These are phyloP conservation scores for Lobosporangium transversale DNA, from an alignment of 192 early-diverging fungal species.

Conservation along the genomic window DNA sequence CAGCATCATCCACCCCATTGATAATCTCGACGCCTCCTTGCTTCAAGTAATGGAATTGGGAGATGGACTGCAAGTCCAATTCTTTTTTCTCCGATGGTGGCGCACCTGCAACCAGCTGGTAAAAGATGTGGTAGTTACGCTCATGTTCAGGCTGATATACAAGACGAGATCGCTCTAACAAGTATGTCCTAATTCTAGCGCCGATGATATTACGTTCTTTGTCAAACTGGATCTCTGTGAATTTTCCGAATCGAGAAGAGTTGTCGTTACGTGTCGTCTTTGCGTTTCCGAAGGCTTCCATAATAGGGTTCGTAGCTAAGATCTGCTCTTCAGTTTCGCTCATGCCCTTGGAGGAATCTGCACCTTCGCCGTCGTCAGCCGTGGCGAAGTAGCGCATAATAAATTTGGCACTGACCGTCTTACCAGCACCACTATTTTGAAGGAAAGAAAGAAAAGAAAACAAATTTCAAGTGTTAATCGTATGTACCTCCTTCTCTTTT, in stretches of 20 bases:
- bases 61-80: conserved; percentile 79
- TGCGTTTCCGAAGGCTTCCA: conserved; percentile 99
- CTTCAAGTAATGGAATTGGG: conserved; percentile 86
- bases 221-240: conserved; percentile 88
- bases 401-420: conserved; percentile 95
- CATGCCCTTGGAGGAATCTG: conserved; percentile 63
- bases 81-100: conserved; percentile 86
- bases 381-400: conserved; percentile 98
- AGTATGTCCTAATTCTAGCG: conserved; percentile 94
- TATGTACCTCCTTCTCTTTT: no score
- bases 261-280: conserved; percentile 99
- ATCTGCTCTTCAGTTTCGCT: conserved; percentile 85
- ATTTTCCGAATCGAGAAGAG: conserved; percentile 98
- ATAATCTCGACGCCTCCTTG: conserved; percentile 89
- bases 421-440: conserved; percentile 84
- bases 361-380: conserved; percentile 73
- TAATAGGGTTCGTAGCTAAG: conserved; percentile 96
- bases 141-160: conserved; percentile 93
- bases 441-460: conserved; percentile 14
- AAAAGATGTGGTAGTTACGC: conserved; percentile 99
- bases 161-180: conserved; percentile 95
- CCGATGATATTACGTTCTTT: conserved; percentile 87
- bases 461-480: neutral
- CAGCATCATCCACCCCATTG: conserved; percentile 89
- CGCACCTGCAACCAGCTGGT: conserved; percentile 95